phyloP scores from a whole-genome alignment of 345 rosid genomes.

The Trapa bicornis region DNA sequence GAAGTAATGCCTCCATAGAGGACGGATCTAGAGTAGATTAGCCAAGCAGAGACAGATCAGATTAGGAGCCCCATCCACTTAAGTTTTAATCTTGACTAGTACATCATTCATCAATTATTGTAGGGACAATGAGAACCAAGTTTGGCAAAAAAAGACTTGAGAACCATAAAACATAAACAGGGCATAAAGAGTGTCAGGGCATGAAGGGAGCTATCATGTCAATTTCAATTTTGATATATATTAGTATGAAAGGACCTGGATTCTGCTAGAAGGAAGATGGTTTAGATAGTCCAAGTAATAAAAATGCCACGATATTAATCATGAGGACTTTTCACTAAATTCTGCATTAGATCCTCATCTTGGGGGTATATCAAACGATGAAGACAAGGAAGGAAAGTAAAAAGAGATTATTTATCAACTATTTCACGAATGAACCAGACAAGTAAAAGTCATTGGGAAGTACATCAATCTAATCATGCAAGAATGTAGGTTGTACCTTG shows the following conservation, averaged over 20 bases:
- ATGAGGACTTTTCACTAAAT: not conserved
- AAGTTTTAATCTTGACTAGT: not conserved
- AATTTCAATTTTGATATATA: not conserved
- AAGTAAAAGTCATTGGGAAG: no score
- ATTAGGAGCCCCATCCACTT: not conserved
- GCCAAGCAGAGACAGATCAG: not conserved
- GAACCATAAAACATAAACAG: no score
- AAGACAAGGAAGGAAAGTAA: not conserved
- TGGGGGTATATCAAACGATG: not conserved
- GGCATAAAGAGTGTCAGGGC: no score
- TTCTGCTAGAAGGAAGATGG: not conserved
- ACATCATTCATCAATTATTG: not conserved
- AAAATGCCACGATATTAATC: not conserved
- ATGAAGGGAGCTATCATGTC: not conserved
- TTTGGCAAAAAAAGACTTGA: no score
- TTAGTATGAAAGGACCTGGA: not conserved
- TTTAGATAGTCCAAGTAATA: not conserved
- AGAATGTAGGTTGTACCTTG: constrained; percentile 33
- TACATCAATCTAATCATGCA: not conserved
- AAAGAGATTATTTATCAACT: not conserved
- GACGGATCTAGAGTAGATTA: constrained; percentile 35
- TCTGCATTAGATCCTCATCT: not conserved
- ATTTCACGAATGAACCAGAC: not conserved
- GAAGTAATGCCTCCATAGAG: constrained; percentile 74
- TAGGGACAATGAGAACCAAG: not conserved